These are phyloP conservation scores for Penicillium sp. DNA, from an alignment of 2,329 filamentous ascomycete genomes.

Conservation along the genomic window DNA sequence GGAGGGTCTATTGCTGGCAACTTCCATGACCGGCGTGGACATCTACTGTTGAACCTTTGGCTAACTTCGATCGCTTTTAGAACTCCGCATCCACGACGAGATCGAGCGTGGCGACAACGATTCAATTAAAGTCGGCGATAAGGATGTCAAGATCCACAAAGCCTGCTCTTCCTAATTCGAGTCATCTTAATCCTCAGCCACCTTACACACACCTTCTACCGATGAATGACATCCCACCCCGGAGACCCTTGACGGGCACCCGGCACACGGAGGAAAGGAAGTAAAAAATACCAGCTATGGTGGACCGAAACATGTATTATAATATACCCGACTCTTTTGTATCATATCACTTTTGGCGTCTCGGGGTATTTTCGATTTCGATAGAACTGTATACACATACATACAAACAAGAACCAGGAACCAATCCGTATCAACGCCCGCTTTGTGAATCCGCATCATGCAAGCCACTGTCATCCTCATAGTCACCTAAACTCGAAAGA, in stretches of 20 bases:
- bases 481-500: slow-evolving; percentile 10
- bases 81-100: slow-evolving; percentile 84
- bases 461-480: slow-evolving; percentile 35
- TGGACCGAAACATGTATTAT: slow-evolving; percentile 40
- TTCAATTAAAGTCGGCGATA: slow-evolving; percentile 70
- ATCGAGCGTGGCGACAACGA: slow-evolving; percentile 95
- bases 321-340: slow-evolving; percentile 46
- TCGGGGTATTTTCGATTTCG: slow-evolving; percentile 40
- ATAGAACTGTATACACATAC: slow-evolving; percentile 35
- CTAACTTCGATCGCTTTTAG: slow-evolving; percentile 54
- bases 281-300: not conserved
- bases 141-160: slow-evolving; percentile 50
- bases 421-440: slow-evolving; percentile 41
- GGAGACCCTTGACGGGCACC: not conserved
- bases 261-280: not conserved
- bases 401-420: slow-evolving; percentile 31
- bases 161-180: slow-evolving; percentile 45
- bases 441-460: slow-evolving; percentile 38
- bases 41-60: not conserved
- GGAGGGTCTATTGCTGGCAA: not conserved
- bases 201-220: not conserved
- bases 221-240: not conserved
- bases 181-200: not conserved
- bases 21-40: not conserved
- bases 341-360: slow-evolving; percentile 42